Base-by-base conservation (phyloP, 1,139 yeast species). In the Blastobotrys elegans region DNA sequence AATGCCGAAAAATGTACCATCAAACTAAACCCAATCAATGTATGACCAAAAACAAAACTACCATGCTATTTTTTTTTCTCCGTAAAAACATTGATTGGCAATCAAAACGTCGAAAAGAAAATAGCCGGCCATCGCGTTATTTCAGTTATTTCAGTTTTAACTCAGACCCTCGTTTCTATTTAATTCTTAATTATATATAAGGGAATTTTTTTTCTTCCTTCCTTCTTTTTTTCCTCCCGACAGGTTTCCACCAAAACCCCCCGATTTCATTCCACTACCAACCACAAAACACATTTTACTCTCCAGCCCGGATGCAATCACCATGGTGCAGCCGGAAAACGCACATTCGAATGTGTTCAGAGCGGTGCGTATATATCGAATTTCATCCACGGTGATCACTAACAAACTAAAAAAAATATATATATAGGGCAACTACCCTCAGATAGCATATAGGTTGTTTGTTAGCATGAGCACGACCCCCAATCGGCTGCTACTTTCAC, bases 401-500 rank as follows among this genome's bases (percentile, higher is more conserved):
- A n/a, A 26, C 14, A 17, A 16, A 10, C 7, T 14, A 10, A 36
- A 14, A 24, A 21, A 6, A 21, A 20, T 21, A 16, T 5, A n/a
- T n/a, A 7, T 13, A 3, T 42, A 61, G 63, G 62, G 62, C 24
- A 55, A 50, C 11, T 60, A 55, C 41, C 48, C 57, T 10, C 64
- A 62, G 49, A 59, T 63, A 16, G 59, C 62, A 21, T 63, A 63
- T 48, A 48, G 60, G 22, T 62, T 62, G 11, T 61, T 64, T 50
- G 68, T 74, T 33, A 72, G 68, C 50, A 55, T 69, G 8, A 46
- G 40, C 22, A 52, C 54, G 53, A 61, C 46, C 51, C 60, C 47
- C 39, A 60, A 60, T 48, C 57, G 52, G 73, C 69, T 59, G 56
- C 67, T 40, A 4, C 65, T 83, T 11, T 68, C 81, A 16, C 84